Base-by-base conservation (phyloP, 768 basidiomycete genomes). In the Cantharellus cinnabarinus region DNA sequence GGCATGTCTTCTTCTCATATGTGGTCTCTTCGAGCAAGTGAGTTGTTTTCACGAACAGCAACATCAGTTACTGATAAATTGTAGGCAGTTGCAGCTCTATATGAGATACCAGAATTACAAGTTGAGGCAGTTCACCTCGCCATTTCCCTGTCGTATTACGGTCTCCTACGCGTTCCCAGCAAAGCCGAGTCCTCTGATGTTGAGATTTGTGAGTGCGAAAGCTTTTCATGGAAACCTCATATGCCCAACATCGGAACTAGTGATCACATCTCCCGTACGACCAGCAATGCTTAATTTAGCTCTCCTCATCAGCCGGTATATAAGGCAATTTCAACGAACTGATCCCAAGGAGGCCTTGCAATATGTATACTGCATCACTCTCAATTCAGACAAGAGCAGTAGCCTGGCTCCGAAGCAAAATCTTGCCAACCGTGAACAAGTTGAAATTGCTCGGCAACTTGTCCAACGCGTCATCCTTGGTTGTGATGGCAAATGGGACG, bases 111-210 rank as follows among this genome's bases (percentile, higher is more conserved):
- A 56, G 83, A 87, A 62, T 84, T 86, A 15, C 85, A 95, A 64
- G 79, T 91, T 15, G 95, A 97, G 67, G 93, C 90, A 0, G 85
- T 98, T 3, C 95, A 99, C 69, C 75, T 97, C 35, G 91, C 88
- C 0, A 83, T 95, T 64, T 88, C 84, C 2, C 74, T 99, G 58
- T 80, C 88, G 0, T 99, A 98, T 67, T 91, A 98, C 66, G 95
- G 94, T 2, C 71, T 99, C 3, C 70, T 99, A 29, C 79, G 91
- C 5, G 80, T 93, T 0, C 85, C 94, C 3, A 77, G 83, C 4
- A 75, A 81, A 3, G 80, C 83, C 2, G 87, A 91, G 67, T 82
- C 83, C 3, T 85, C 86, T 1, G 89, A 94, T 58, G 66, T 82
- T 83, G 70, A 87, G 78, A 44, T 90, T 79, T 68, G 90, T 93